Base-by-base conservation (phyloP, 148 eudicot species). In the Fagopyrum tataricum region DNA sequence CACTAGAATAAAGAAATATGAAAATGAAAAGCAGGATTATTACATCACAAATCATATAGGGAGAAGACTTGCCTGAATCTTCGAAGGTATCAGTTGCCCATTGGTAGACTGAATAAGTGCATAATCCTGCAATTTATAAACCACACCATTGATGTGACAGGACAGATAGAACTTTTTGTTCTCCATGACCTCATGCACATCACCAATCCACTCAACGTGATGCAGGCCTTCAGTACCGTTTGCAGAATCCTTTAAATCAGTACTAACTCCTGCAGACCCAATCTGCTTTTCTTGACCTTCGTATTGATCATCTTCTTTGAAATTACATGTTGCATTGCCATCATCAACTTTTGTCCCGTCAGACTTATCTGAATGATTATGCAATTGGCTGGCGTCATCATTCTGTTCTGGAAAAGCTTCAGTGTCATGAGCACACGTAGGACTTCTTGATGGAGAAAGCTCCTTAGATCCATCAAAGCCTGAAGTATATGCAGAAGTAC, bases 171-270 rank as follows among this genome's bases (percentile, higher is more conserved):
- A 85, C 51, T 84, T 84, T 78, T 84, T 96, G 44, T 82, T 84
- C 70, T 84, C 94, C 64, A 81, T 80, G 67, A 78, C 84, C 68
- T 80, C 67, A 76, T 81, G 74, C 72, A 68, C 71, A 18, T 89
- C 94, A 75, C 99, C 94, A 81, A 82, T 76, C 97, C 97, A 96
- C 55, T 87, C 87, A 77, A 85, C 88, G 74, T 74, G 79, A 82
- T 83, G 75, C 72, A 82, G 53, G 72, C 77, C 81, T 66, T 91
- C 74, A 37, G 84, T 78, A 78, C 85, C 71, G 51, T 58, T 74
- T 61, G 67, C 78, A 75, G 67, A 77, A 77, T 79, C 84, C 69
- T 23, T n/a, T 39, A 73, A 73, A 64, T 75, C 79, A 74, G 49
- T 68, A 43, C 49, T 56, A 51, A 79, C 73, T 69, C 71, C 87